Evolutionary conservation across 2,329 filamentous ascomycete genomes (phyloP).

Genomic region (Didymella keratinophila): DNA sequence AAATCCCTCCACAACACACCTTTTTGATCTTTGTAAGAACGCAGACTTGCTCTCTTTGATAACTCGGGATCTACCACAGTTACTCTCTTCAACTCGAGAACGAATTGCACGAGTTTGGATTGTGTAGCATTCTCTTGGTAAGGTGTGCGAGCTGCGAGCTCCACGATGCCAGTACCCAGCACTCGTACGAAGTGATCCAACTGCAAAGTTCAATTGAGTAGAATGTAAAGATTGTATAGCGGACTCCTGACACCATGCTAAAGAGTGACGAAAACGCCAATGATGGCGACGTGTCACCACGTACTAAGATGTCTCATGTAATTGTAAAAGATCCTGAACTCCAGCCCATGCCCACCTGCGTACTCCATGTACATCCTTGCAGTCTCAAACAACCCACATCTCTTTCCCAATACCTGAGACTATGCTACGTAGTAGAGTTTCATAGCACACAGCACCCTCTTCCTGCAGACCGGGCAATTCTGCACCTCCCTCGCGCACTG

Average conservation of each 20-base stretch:
- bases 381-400: background rate
- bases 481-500: conserved; percentile 67
- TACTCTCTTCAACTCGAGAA: too few species aligned
- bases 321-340: conserved; percentile 1
- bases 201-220: too few species aligned
- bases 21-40: too few species aligned
- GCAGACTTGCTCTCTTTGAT: too few species aligned
- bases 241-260: conserved; percentile 11
- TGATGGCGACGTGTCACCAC: background rate
- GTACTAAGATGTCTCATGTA: background rate
- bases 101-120: too few species aligned
- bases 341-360: conserved; percentile 1
- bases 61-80: too few species aligned
- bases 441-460: conserved; percentile 63
- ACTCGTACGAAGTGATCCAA: too few species aligned
- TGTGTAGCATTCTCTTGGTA: too few species aligned
- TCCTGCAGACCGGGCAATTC: conserved; percentile 67
- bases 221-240: background rate
- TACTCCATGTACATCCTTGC: background rate
- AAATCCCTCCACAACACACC: too few species aligned
- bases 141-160: too few species aligned
- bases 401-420: background rate
- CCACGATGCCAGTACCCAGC: too few species aligned
- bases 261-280: conserved; percentile 1
- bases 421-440: conserved; percentile 61